Conservation (phyloP, 306 rosid species). For the Hippophae tibetana region DNA sequence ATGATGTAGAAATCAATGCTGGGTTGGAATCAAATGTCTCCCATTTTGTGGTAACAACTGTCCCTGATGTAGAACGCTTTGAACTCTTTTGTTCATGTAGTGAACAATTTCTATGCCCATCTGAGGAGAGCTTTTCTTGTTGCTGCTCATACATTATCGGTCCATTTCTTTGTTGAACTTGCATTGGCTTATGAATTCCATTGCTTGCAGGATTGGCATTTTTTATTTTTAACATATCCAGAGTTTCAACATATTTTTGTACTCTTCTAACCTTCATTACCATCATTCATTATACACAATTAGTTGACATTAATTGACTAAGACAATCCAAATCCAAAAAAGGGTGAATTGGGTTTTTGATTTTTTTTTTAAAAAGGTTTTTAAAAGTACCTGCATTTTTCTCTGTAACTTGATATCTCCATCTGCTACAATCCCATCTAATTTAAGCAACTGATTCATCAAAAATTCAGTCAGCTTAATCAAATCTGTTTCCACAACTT, state of each 20-base stretch:
- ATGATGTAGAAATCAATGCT: constrained; percentile 36
- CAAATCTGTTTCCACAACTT: constrained; percentile 68
- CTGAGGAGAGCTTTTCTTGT: too few relatives aligned
- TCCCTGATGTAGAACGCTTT: constrained; percentile 41
- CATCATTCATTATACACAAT: background rate
- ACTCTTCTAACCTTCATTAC: constrained; percentile 75
- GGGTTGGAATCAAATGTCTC: constrained; percentile 71
- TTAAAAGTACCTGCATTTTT: constrained; percentile 72
- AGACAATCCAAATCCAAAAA: too few relatives aligned
- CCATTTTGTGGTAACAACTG: constrained; percentile 87
- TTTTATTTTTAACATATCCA: constrained; percentile 70
- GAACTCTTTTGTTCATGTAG: constrained; percentile 11
- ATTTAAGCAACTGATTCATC: constrained; percentile 84
- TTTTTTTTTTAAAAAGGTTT: too few relatives aligned
- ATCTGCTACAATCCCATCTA: constrained; percentile 75
- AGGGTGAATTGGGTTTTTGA: too few relatives aligned
- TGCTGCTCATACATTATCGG: too few relatives aligned
- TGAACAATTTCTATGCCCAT: too few relatives aligned
- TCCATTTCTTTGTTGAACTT: constrained; percentile 11
- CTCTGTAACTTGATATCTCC: constrained; percentile 94
- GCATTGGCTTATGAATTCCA: constrained; percentile 23
- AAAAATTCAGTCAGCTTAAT: constrained; percentile 59
- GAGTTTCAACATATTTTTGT: constrained; percentile 83
- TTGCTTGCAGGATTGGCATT: constrained; percentile 41
- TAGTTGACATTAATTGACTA: too few relatives aligned